A percentile compares a stretch with the other conserved stretches of the same genome.
phyloP scores from a whole-genome alignment of 495 filamentous ascomycete species.

The Alectoria sarmentosa region DNA sequence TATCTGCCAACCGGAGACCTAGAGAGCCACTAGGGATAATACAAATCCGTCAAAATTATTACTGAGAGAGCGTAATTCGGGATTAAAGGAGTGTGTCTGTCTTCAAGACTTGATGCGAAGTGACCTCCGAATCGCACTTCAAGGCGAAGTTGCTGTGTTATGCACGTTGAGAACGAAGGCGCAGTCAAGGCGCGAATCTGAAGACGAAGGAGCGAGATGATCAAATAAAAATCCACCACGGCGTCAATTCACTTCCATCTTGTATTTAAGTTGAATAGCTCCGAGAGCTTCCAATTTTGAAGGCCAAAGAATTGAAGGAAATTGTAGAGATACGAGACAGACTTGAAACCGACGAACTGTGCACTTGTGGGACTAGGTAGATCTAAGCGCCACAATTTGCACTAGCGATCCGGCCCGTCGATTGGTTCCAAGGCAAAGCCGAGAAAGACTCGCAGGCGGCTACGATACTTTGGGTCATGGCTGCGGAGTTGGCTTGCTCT shows the following conservation, averaged over 20 bases:
- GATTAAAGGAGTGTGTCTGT: neutral
- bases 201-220: neutral
- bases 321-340: neutral
- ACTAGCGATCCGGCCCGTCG: neutral
- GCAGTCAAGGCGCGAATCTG: slow-evolving; percentile 1
- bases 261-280: neutral
- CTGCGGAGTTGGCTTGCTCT: neutral
- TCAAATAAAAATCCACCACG: slow-evolving; percentile 2
- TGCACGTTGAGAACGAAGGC: neutral
- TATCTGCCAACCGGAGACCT: slow-evolving; percentile 1
- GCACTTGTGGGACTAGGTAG: too few species aligned
- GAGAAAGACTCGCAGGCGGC: neutral
- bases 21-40: neutral
- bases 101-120: neutral
- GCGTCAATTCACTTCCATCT: neutral
- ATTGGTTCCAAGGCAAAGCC: neutral
- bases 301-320: neutral
- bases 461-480: neutral
- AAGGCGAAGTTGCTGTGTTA: neutral
- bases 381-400: neutral
- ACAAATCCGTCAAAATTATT: neutral
- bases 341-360: too few species aligned
- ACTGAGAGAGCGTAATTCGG: neutral
- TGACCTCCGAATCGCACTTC: neutral
- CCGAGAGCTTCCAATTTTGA: neutral